Conservation (phyloP, 345 rosid species). For the Linum usitatissimum region DNA sequence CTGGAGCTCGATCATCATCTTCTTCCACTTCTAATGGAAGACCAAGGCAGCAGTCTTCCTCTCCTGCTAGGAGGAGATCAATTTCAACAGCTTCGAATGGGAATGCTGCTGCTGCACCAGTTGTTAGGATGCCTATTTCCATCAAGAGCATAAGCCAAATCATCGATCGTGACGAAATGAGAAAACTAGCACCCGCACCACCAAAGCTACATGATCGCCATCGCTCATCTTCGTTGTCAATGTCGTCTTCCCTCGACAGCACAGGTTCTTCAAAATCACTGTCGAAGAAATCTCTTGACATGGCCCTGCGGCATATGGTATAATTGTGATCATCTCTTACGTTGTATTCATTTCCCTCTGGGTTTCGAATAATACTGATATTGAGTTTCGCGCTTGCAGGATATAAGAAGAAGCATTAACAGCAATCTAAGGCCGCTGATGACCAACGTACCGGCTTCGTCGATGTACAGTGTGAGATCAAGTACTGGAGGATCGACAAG, state of each 20-base stretch:
- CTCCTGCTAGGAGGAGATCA: slow-evolving; percentile 18
- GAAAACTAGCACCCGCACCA: slow-evolving; percentile 21
- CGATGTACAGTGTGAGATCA: slow-evolving; percentile 27
- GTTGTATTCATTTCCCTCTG: neutral
- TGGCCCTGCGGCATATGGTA: slow-evolving; percentile 28
- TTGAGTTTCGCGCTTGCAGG: slow-evolving; percentile 5
- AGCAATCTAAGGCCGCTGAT: slow-evolving; percentile 27
- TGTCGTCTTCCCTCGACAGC: slow-evolving; percentile 16
- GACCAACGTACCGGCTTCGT: slow-evolving; percentile 64
- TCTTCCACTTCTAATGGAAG: slow-evolving; percentile 30
- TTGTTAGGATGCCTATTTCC: neutral
- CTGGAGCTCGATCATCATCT: slow-evolving; percentile 27
- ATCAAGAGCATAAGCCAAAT: slow-evolving; percentile 10
- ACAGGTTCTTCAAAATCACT: slow-evolving; percentile 20
- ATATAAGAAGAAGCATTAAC: slow-evolving; percentile 18
- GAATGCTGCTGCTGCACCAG: neutral
- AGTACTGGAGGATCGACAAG: slow-evolving; percentile 15
- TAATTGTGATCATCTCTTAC: neutral
- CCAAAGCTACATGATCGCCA: slow-evolving; percentile 29
- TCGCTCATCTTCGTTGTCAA: slow-evolving; percentile 7
- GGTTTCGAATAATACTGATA: neutral
- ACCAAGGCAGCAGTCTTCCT: slow-evolving; percentile 20
- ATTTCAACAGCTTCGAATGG: neutral
- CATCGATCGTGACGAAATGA: slow-evolving; percentile 17
- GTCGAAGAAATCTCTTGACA: slow-evolving; percentile 24